phyloP scores from a whole-genome alignment of 2,329 filamentous ascomycete genomes.

The Scortechinia acanthostroma region DNA sequence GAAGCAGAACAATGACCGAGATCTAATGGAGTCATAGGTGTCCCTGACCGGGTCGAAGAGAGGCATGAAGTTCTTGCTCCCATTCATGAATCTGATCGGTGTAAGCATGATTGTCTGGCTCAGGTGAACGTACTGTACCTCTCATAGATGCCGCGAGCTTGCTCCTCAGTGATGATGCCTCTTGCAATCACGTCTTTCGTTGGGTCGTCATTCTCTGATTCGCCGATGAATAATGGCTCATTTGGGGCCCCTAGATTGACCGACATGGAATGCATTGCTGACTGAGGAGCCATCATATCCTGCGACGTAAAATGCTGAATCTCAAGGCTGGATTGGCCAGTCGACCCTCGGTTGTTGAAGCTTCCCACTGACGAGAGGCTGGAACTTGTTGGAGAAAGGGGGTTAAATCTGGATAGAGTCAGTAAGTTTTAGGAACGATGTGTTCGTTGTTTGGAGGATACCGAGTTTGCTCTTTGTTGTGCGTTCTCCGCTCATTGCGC shows the following conservation, averaged over 20 bases:
- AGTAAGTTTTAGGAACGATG: too few species aligned
- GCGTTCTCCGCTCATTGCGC: too few species aligned
- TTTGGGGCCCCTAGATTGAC: conserved; percentile 18
- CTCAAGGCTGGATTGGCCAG: too few species aligned
- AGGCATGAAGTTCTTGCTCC: conserved; percentile 20
- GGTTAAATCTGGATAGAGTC: too few species aligned
- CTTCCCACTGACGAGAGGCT: too few species aligned
- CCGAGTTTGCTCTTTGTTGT: too few species aligned
- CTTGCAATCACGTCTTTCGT: background rate
- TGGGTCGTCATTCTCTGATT: background rate
- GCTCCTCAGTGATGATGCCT: background rate
- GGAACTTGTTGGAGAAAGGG: too few species aligned
- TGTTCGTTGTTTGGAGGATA: too few species aligned
- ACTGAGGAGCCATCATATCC: conserved; percentile 23
- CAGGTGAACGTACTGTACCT: background rate
- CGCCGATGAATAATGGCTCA: conserved; percentile 8
- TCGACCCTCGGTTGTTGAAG: too few species aligned
- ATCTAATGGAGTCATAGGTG: conserved; percentile 22
- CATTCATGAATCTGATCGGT: conserved; percentile 15
- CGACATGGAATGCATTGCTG: conserved; percentile 22
- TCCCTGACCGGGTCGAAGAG: conserved; percentile 23
- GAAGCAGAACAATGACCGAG: conserved; percentile 22
- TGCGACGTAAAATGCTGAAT: conserved; percentile 21
- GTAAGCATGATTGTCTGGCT: background rate
- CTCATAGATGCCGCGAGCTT: background rate